Percentiles rank a stretch among this genome's conserved stretches.
Conservation (phyloP, 805 yeast species). For the Priceomyces castillae region DNA sequence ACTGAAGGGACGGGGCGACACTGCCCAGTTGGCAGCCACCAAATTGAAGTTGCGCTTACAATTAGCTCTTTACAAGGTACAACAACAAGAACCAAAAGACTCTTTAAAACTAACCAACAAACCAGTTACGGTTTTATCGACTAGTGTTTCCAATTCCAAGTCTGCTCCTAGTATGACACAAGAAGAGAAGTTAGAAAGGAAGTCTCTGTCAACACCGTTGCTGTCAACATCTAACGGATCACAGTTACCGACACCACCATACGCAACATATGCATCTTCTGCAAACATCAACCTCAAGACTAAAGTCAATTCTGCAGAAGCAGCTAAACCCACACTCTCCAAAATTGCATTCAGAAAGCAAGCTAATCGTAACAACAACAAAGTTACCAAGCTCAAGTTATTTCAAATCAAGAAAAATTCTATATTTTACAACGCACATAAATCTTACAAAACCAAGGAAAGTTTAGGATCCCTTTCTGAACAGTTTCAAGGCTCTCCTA, state of each 20-base stretch:
- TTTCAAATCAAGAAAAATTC: slow-evolving; percentile 38
- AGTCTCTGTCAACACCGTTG: slow-evolving; percentile 6
- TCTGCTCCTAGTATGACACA: background rate
- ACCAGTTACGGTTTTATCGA: background rate
- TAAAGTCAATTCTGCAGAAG: slow-evolving; percentile 7
- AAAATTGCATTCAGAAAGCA: slow-evolving; percentile 21
- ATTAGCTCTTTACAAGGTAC: slow-evolving; percentile 40
- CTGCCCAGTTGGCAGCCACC: slow-evolving; percentile 42
- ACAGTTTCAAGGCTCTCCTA: background rate
- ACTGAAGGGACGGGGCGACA: slow-evolving; percentile 17
- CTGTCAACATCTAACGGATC: background rate
- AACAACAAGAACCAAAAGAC: slow-evolving; percentile 13
- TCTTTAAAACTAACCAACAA: background rate
- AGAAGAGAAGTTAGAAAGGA: slow-evolving; percentile 2
- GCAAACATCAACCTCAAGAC: slow-evolving; percentile 24
- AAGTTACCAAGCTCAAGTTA: slow-evolving; percentile 25
- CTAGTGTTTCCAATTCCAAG: background rate
- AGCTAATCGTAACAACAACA: slow-evolving; percentile 7
- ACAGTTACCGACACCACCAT: slow-evolving; percentile 17
- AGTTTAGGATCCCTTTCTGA: background rate
- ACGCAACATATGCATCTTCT: slow-evolving; percentile 14
- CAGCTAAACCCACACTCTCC: slow-evolving; percentile 17
- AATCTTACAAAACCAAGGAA: slow-evolving; percentile 4
- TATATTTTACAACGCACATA: slow-evolving; percentile 24
- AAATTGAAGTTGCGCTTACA: slow-evolving; percentile 42